These are phyloP conservation scores for Colletotrichum tropicicola DNA, from an alignment of 2,329 filamentous ascomycete species.

Conservation along the genomic window DNA sequence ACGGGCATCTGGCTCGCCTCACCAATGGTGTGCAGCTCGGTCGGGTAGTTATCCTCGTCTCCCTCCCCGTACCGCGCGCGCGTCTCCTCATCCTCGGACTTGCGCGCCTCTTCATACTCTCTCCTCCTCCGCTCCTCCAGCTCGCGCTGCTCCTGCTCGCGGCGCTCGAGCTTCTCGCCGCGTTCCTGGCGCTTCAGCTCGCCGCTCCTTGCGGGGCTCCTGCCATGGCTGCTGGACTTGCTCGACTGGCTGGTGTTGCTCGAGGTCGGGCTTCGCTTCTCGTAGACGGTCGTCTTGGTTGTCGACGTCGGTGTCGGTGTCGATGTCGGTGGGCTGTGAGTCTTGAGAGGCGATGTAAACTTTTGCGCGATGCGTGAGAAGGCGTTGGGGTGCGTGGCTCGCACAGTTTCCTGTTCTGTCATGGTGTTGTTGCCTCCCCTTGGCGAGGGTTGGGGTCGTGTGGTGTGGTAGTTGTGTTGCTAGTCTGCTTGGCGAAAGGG, in stretches of 20 bases:
- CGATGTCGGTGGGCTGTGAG: background rate
- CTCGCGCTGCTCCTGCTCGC: conserved; percentile 15
- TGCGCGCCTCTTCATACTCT: conserved; percentile 21
- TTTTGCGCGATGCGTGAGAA: conserved; percentile 32
- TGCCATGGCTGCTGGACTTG: conserved; percentile 8
- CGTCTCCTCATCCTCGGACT: conserved; percentile 22
- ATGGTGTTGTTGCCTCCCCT: conserved; percentile 7
- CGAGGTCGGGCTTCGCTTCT: conserved; percentile 8
- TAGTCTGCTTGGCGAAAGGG: background rate
- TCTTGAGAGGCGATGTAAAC: conserved; percentile 15
- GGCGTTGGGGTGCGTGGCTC: conserved; percentile 21
- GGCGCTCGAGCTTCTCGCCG: conserved; percentile 11
- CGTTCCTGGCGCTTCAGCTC: conserved; percentile 21
- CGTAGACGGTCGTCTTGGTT: conserved; percentile 11
- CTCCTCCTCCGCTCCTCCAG: conserved; percentile 12
- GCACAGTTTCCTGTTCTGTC: conserved; percentile 1
- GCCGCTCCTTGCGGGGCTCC: conserved; percentile 12
- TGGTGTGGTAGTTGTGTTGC: background rate
- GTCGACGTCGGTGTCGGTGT: background rate
- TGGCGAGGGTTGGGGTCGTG: background rate
- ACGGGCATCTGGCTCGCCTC: conserved; percentile 23
- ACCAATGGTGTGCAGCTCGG: conserved; percentile 23
- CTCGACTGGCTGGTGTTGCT: conserved; percentile 15
- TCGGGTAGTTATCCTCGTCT: conserved; percentile 14
- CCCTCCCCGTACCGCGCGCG: conserved; percentile 18